Evolutionary conservation across 305 asterid genomes (phyloP).

Genomic region (Fraxinus paxiana): DNA sequence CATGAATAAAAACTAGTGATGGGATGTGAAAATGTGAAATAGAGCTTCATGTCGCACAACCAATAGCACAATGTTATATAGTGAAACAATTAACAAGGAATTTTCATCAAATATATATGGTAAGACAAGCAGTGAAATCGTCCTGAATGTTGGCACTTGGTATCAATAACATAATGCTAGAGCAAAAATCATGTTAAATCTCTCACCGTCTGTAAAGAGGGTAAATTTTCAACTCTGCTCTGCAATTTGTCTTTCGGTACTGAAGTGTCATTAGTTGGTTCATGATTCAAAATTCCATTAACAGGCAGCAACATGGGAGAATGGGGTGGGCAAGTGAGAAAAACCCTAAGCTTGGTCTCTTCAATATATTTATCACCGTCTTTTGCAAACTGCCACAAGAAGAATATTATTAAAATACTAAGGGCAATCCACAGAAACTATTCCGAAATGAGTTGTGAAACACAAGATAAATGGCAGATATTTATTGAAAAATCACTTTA

Average conservation of each 20-base stretch:
- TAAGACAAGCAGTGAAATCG: constrained; percentile 3
- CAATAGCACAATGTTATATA: neutral
- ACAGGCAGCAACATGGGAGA: constrained; percentile 52
- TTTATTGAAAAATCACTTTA: constrained; percentile 16
- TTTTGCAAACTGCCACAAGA: constrained; percentile 58
- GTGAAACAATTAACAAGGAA: constrained; percentile 1
- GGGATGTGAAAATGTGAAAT: neutral
- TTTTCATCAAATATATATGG: constrained; percentile 3
- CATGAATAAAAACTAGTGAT: constrained; percentile 7
- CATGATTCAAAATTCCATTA: constrained; percentile 58
- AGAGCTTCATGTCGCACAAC: constrained; percentile 10
- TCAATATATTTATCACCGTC: constrained; percentile 44
- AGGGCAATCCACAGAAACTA: neutral
- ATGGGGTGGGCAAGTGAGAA: constrained; percentile 46
- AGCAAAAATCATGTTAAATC: neutral
- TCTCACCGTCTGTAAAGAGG: constrained; percentile 49
- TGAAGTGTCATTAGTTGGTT: constrained; percentile 36
- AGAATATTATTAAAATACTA: neutral
- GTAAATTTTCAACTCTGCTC: constrained; percentile 44
- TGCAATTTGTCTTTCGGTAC: constrained; percentile 36
- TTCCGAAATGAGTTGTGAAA: neutral
- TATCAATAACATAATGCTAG: constrained; percentile 2
- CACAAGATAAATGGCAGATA: constrained; percentile 12
- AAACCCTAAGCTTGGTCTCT: constrained; percentile 79
- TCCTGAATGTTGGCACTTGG: constrained; percentile 7